Evolutionary conservation across 1,284 basidiomycete genomes (phyloP).

Genomic region (Mrakiaceae sp.): DNA sequence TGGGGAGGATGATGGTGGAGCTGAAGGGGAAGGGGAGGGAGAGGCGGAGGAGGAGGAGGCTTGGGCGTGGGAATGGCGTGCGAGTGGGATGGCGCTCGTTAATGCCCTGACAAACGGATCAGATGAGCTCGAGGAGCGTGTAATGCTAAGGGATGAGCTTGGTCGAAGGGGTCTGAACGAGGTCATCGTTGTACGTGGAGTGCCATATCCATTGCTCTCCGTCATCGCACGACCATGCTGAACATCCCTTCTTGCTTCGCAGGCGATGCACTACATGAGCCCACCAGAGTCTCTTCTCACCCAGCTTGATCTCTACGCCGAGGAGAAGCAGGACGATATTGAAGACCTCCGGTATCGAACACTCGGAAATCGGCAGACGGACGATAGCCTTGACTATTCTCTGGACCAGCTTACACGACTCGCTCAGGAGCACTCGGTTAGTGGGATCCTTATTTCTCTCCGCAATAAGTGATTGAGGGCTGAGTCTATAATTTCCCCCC

Average conservation of each 20-base stretch:
- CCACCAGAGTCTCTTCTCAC: constrained; percentile 61
- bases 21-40: too few relatives aligned
- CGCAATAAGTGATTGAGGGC: too few relatives aligned
- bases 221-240: too few relatives aligned
- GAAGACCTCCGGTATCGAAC: constrained; percentile 56
- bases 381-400: constrained; percentile 3
- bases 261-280: constrained; percentile 62
- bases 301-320: constrained; percentile 68
- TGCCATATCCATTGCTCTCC: too few relatives aligned
- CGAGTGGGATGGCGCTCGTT: constrained; percentile 61
- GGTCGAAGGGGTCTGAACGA: constrained; percentile 68
- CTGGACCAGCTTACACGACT: constrained; percentile 20
- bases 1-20: too few relatives aligned
- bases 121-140: constrained; percentile 62
- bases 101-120: constrained; percentile 71
- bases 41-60: too few relatives aligned
- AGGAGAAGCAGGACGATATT: constrained; percentile 81
- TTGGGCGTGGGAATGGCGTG: constrained; percentile 68
- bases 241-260: not conserved
- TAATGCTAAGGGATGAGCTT: constrained; percentile 68
- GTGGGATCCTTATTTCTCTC: too few relatives aligned
- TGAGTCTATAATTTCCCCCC: too few relatives aligned
- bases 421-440: constrained; percentile 22
- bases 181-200: constrained; percentile 56
- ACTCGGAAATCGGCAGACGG: constrained; percentile 7